Conservation (phyloP, 345 rosid genomes). For the Noccaea caerulescens region DNA sequence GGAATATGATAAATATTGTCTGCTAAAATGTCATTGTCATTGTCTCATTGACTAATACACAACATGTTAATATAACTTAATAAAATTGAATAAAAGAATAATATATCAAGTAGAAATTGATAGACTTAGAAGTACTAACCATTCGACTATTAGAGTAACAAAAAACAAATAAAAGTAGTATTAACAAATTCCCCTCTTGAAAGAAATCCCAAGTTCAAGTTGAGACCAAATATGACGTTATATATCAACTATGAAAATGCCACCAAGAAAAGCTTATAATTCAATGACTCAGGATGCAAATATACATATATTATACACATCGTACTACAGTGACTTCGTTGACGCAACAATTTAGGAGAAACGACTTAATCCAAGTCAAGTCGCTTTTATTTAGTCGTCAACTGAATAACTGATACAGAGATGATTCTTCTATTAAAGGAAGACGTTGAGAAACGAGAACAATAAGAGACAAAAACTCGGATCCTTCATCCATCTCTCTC, state of each 20-base stretch:
- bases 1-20: not conserved
- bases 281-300: conserved; percentile 1
- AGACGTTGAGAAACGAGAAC: conserved; percentile 35
- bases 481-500: conserved; percentile 16
- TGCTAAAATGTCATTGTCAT: conserved; percentile 27
- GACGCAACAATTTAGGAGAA: conserved; percentile 14
- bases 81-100: not conserved
- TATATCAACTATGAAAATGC: conserved; percentile 10
- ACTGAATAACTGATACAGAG: conserved; percentile 8
- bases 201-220: conserved; percentile 21
- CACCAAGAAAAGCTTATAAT: not conserved
- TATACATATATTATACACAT: not conserved
- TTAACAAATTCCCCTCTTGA: conserved; percentile 33
- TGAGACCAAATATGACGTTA: conserved; percentile 23
- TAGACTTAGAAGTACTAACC: not conserved
- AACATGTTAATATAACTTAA: conserved; percentile 12
- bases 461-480: not conserved
- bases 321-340: conserved; percentile 6
- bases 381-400: not conserved
- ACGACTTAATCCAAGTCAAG: conserved; percentile 37
- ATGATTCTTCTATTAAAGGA: conserved; percentile 15
- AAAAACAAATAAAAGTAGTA: not conserved
- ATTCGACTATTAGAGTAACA: no score
- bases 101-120: conserved; percentile 7
- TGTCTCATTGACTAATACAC: not conserved